Evolutionary conservation across 768 basidiomycete genomes (phyloP).

Genomic region (Hygrocybe coccinea): DNA sequence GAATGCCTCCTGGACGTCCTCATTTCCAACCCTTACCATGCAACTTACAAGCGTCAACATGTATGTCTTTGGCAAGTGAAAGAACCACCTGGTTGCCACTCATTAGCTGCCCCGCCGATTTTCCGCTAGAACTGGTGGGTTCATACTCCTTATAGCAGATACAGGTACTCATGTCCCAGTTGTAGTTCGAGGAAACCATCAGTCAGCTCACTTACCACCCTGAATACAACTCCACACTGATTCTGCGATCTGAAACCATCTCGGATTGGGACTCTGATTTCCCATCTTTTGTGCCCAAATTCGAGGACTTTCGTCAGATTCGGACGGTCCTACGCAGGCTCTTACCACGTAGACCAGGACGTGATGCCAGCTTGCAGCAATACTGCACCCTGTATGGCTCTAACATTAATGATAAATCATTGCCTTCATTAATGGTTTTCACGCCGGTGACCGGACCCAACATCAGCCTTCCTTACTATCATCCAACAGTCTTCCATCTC

Average conservation of each 20-base stretch:
- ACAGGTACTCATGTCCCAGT: background rate
- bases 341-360: constrained; percentile 71
- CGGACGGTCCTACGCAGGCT: constrained; percentile 61
- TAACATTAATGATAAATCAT: constrained; percentile 13
- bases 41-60: background rate
- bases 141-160: background rate
- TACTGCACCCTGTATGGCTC: constrained; percentile 67
- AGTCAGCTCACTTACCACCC: constrained; percentile 80
- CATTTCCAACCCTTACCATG: constrained; percentile 18
- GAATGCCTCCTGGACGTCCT: constrained; percentile 7
- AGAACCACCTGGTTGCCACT: constrained; percentile 30
- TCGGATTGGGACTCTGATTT: constrained; percentile 33
- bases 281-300: constrained; percentile 30
- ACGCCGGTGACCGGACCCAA: constrained; percentile 51
- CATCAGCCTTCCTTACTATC: constrained; percentile 75
- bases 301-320: constrained; percentile 37
- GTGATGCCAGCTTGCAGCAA: constrained; percentile 73
- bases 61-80: constrained; percentile 5
- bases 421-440: constrained; percentile 44
- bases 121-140: constrained; percentile 40
- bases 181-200: constrained; percentile 68
- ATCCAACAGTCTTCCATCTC: constrained; percentile 74
- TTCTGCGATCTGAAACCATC: constrained; percentile 75
- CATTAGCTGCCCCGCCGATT: constrained; percentile 38
- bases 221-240: constrained; percentile 88